A percentile compares a stretch with the other conserved stretches of the same genome.
phyloP scores from a whole-genome alignment of 331 rosid species.

The Cydonia oblonga region DNA sequence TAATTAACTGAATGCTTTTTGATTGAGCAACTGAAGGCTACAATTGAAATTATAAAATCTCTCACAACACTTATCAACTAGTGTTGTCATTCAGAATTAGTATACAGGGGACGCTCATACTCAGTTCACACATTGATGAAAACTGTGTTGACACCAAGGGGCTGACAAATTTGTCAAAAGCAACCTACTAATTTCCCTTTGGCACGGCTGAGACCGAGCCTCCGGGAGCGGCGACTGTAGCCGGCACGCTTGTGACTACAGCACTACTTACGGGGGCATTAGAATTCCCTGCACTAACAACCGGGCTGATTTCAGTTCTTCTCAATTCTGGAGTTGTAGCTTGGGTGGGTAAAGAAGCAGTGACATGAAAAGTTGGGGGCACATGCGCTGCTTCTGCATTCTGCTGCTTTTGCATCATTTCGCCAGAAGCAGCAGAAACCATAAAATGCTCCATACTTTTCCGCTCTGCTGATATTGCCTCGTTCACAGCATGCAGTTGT shows the following conservation, averaged over 20 bases:
- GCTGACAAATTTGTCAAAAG: neutral
- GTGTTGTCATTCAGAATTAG: conserved; percentile 5
- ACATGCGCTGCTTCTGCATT: conserved; percentile 19
- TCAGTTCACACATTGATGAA: conserved; percentile 16
- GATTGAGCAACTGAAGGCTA: neutral
- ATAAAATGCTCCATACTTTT: conserved; percentile 33
- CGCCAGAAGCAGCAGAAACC: conserved; percentile 27
- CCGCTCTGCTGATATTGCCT: conserved; percentile 43
- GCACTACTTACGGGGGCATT: conserved; percentile 5
- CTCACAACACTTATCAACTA: conserved; percentile 1
- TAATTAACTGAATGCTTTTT: too few relatives aligned
- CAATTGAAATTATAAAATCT: neutral
- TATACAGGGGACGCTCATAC: conserved; percentile 7
- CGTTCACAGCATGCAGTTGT: conserved; percentile 76
- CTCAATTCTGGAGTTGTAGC: conserved; percentile 29
- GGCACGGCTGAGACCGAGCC: conserved; percentile 11
- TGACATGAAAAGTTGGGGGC: conserved; percentile 27
- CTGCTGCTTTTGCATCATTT: conserved; percentile 46
- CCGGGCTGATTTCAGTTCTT: conserved; percentile 24
- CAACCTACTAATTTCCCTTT: conserved; percentile 20
- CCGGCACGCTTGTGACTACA: conserved; percentile 1
- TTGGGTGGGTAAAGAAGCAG: conserved; percentile 23
- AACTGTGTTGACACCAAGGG: neutral
- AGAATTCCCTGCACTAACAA: conserved; percentile 28
- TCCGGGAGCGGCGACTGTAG: conserved; percentile 6